Percentiles rank a stretch among this genome's conserved stretches.
These are phyloP conservation scores for Xylariaceae sp. DNA, from an alignment of 2,329 filamentous ascomycete genomes.

Conservation along the genomic window DNA sequence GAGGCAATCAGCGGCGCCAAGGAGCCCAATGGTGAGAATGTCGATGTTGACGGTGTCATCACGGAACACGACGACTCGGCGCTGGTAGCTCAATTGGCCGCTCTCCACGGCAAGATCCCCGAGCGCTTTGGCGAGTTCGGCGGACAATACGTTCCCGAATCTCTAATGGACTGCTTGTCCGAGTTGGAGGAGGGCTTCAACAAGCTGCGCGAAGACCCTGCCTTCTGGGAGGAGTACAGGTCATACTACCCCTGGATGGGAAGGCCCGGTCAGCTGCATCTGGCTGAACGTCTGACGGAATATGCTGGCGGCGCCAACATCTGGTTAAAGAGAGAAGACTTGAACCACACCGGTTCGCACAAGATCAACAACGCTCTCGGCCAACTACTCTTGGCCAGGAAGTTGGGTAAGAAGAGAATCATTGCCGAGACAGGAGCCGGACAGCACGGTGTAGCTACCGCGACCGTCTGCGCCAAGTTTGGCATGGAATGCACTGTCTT, in stretches of 20 bases:
- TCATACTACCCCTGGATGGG: constrained; percentile 98
- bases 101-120: constrained; percentile 75
- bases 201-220: constrained; percentile 76
- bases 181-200: constrained; percentile 92
- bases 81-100: constrained; percentile 78
- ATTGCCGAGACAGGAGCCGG: constrained; percentile 97
- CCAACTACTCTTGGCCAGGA: constrained; percentile 79
- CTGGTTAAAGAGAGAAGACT: constrained; percentile 95
- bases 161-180: constrained; percentile 91
- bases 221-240: constrained; percentile 96
- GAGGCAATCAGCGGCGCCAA: constrained; percentile 62
- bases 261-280: constrained; percentile 84
- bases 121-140: constrained; percentile 93
- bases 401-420: constrained; percentile 91
- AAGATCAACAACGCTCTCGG: constrained; percentile 99
- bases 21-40: constrained; percentile 52
- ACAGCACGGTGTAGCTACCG: constrained; percentile 96
- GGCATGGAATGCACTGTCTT: constrained; percentile 97
- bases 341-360: constrained; percentile 97
- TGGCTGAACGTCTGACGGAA: constrained; percentile 83
- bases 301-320: constrained; percentile 90
- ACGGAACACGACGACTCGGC: constrained; percentile 47
- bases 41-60: constrained; percentile 67
- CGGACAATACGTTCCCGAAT: constrained; percentile 95
- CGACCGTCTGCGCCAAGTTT: constrained; percentile 96